These are phyloP conservation scores for Wallacemonas sp. DNA, from an alignment of 208 protist species.

Conservation along the genomic window DNA sequence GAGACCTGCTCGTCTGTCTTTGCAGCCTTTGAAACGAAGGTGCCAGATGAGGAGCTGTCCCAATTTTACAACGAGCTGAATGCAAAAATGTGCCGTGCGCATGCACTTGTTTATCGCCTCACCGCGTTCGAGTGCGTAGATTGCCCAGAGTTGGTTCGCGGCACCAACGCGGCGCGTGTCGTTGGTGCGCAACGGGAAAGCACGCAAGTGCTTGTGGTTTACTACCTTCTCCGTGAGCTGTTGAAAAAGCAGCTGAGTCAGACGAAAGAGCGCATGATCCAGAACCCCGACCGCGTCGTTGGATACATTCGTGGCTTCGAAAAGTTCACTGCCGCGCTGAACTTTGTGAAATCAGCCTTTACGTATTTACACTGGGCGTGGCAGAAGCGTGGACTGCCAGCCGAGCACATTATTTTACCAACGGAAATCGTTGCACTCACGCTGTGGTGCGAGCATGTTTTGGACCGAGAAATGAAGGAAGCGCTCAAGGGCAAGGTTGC, in stretches of 20 bases:
- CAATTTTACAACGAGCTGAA: constrained; percentile 48
- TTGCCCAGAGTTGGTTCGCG: constrained; percentile 66
- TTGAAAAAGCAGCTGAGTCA: constrained; percentile 59
- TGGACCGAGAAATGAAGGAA: constrained; percentile 32
- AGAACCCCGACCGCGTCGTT: constrained; percentile 32
- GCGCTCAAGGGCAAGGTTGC: constrained; percentile 41
- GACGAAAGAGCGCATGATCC: constrained; percentile 31
- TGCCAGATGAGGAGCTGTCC: constrained; percentile 27
- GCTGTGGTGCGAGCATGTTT: constrained; percentile 58
- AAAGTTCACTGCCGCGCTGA: constrained; percentile 63
- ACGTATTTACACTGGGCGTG: constrained; percentile 84
- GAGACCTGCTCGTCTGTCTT: constrained; percentile 16
- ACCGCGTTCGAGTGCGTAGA: constrained; percentile 61
- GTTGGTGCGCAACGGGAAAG: constrained; percentile 56
- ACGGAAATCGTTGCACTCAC: constrained; percentile 69
- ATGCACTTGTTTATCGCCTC: constrained; percentile 54
- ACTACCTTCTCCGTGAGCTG: constrained; percentile 74
- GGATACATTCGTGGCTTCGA: constrained; percentile 66
- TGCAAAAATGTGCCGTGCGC: constrained; percentile 38
- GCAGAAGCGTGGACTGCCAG: constrained; percentile 72
- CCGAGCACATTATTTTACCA: constrained; percentile 66
- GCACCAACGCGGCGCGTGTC: constrained; percentile 43
- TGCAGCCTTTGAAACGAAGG: constrained; percentile 23
- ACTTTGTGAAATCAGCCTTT: constrained; percentile 70
- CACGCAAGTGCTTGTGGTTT: constrained; percentile 82